A percentile compares a stretch with the other conserved stretches of the same genome.
phyloP scores from a whole-genome alignment of 352 stramenopile species.

The Globisporangium megalacanthum region DNA sequence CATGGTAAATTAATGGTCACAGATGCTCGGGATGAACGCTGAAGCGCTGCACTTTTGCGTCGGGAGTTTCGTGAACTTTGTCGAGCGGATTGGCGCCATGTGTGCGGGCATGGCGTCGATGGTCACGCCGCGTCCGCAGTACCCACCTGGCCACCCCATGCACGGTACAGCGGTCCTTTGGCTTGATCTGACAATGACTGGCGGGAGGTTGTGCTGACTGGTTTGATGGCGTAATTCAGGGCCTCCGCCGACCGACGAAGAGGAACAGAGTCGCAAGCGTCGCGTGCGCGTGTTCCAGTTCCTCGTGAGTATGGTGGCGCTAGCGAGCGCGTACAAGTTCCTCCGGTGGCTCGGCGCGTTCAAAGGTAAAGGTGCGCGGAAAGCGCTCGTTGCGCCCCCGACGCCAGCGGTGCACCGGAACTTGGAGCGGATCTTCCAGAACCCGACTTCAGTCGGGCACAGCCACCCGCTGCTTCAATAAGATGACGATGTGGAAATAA shows the following conservation, averaged over 20 bases:
- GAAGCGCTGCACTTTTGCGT: constrained; percentile 74
- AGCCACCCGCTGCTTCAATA: constrained; percentile 13
- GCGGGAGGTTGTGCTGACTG: background rate
- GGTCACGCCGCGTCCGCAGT: constrained; percentile 53
- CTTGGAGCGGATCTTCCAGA: constrained; percentile 68
- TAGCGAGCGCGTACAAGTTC: constrained; percentile 54
- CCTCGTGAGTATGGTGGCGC: constrained; percentile 50
- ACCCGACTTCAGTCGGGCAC: constrained; percentile 30
- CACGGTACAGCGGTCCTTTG: constrained; percentile 28
- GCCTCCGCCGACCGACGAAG: constrained; percentile 61
- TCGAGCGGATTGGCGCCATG: constrained; percentile 80
- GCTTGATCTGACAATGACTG: background rate
- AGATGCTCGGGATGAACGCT: constrained; percentile 74
- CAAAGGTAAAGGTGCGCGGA: constrained; percentile 20
- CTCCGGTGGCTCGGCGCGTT: constrained; percentile 47
- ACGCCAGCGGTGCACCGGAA: constrained; percentile 27
- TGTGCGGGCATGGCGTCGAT: constrained; percentile 62
- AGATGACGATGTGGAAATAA: background rate
- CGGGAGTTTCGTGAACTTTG: constrained; percentile 75
- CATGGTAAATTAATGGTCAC: background rate
- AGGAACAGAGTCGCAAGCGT: constrained; percentile 60
- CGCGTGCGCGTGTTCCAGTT: constrained; percentile 81
- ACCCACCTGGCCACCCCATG: constrained; percentile 66
- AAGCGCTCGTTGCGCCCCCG: constrained; percentile 29
- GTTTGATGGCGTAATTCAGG: constrained; percentile 14